A percentile compares a stretch with the other conserved stretches of the same genome.
Conservation (phyloP, 768 basidiomycete species). For the Phylloporus sp. region DNA sequence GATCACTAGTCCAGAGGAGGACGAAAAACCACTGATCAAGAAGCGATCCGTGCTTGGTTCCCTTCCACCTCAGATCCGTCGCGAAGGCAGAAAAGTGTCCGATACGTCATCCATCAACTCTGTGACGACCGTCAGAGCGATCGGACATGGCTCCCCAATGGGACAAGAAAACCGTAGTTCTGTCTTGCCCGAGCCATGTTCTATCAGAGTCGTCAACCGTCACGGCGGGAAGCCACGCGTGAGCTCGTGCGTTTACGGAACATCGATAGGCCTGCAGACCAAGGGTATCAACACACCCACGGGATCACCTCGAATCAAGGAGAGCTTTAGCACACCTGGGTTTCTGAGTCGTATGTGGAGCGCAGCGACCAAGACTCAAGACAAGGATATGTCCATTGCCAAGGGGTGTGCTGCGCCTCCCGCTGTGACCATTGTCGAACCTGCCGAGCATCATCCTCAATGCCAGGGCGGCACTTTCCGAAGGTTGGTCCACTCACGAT, state of each 20-base stretch:
- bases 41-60: slow-evolving; percentile 47
- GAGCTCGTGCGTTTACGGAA: slow-evolving; percentile 27
- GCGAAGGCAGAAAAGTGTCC: slow-evolving; percentile 38
- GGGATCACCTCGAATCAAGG: slow-evolving; percentile 25
- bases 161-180: slow-evolving; percentile 17
- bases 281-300: slow-evolving; percentile 9
- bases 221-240: slow-evolving; percentile 24
- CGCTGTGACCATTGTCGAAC: slow-evolving; percentile 26
- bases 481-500: slow-evolving; percentile 43
- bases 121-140: slow-evolving; percentile 34
- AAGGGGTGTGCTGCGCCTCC: slow-evolving; percentile 12
- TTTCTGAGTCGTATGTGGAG: slow-evolving; percentile 78
- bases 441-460: slow-evolving; percentile 22
- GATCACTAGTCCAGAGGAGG: slow-evolving; percentile 46
- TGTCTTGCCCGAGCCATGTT: slow-evolving; percentile 12
- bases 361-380: slow-evolving; percentile 45
- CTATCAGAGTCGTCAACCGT: slow-evolving; percentile 28
- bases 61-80: slow-evolving; percentile 41
- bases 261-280: slow-evolving; percentile 15
- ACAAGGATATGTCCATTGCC: slow-evolving; percentile 21
- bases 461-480: slow-evolving; percentile 35
- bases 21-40: slow-evolving; percentile 17
- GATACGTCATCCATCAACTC: slow-evolving; percentile 33
- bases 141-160: slow-evolving; percentile 19
- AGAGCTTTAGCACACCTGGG: slow-evolving; percentile 41